Evolutionary conservation across 208 protist species (phyloP).

Genomic region (Phytomonas francai): DNA sequence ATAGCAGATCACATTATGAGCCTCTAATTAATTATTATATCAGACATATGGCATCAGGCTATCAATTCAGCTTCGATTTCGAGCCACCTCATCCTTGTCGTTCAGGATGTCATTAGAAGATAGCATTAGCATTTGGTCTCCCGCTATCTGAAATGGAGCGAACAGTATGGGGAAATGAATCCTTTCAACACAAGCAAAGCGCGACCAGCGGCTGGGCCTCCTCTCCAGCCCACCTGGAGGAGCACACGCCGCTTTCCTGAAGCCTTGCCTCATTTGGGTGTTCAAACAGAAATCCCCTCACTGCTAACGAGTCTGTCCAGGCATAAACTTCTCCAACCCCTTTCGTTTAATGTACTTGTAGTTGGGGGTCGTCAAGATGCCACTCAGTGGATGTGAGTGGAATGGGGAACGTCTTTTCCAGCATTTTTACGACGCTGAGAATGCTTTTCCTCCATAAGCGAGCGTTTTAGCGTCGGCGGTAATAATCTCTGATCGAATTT

Average conservation of each 20-base stretch:
- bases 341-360: slow-evolving; percentile 82
- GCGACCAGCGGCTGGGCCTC: no score
- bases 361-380: slow-evolving; percentile 47
- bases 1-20: no score
- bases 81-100: slow-evolving; percentile 12
- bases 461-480: not conserved
- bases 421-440: not conserved
- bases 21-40: not conserved
- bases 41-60: not conserved
- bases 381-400: slow-evolving; percentile 42
- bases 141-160: slow-evolving; percentile 22
- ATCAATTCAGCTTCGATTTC: slow-evolving; percentile 8
- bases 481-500: slow-evolving; percentile 1
- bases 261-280: no score
- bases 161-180: slow-evolving; percentile 23
- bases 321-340: slow-evolving; percentile 23
- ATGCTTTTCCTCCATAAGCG: not conserved
- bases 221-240: slow-evolving; percentile 71
- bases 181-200: no score
- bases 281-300: no score
- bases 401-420: not conserved
- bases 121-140: slow-evolving; percentile 29
- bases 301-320: no score
- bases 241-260: no score
- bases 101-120: slow-evolving; percentile 33